Evolutionary conservation across 2,329 filamentous ascomycete genomes (phyloP).

Genomic region (Neocucurbitaria cava): DNA sequence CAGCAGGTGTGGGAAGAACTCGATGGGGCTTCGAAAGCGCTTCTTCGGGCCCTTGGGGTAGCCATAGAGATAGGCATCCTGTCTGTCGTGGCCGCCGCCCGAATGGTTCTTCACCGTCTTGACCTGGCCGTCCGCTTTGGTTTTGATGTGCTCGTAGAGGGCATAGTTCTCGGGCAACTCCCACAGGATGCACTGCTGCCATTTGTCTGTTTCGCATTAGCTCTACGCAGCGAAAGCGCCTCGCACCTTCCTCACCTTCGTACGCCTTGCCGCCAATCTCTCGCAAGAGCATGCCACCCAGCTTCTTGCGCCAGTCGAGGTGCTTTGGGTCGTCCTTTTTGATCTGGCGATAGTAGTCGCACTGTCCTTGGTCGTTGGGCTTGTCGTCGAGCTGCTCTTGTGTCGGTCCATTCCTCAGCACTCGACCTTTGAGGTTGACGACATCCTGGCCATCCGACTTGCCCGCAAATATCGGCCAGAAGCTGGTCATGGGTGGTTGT

Average conservation of each 20-base stretch:
- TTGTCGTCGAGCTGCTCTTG: constrained; percentile 59
- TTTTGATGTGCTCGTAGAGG: constrained; percentile 66
- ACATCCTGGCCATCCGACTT: constrained; percentile 59
- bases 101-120: constrained; percentile 59
- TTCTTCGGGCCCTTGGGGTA: constrained; percentile 64
- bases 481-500: constrained; percentile 50
- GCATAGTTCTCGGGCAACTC: constrained; percentile 64
- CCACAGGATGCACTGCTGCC: constrained; percentile 58
- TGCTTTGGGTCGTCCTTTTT: constrained; percentile 60
- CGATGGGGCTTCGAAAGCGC: constrained; percentile 64
- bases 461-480: constrained; percentile 56
- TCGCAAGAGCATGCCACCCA: constrained; percentile 64
- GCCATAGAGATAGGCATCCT: constrained; percentile 68
- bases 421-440: constrained; percentile 57
- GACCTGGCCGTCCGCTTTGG: constrained; percentile 56
- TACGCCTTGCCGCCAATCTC: constrained; percentile 53
- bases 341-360: constrained; percentile 63
- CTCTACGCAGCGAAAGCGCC: constrained; percentile 17
- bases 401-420: constrained; percentile 60
- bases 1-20: constrained; percentile 66
- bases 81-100: constrained; percentile 60
- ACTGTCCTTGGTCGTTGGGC: constrained; percentile 60
- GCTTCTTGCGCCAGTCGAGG: constrained; percentile 64
- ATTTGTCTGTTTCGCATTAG: constrained; percentile 46
- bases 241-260: constrained; percentile 29